phyloP scores from a whole-genome alignment of 2,329 filamentous ascomycete species.

The Cephalotrichum gorgonifer region DNA sequence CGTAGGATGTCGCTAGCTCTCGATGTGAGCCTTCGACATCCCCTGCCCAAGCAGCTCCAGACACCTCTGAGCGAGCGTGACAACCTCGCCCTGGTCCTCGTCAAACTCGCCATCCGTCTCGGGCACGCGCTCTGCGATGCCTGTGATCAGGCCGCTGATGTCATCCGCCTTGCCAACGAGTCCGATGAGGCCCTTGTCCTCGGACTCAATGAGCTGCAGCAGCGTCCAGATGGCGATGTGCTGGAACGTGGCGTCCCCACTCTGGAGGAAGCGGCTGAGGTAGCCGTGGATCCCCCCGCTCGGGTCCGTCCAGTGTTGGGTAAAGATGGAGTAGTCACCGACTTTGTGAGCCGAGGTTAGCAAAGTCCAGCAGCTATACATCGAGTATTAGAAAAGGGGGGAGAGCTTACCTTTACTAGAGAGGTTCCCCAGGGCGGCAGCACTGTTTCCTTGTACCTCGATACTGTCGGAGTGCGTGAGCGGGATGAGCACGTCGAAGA shows the following conservation, averaged over 20 bases:
- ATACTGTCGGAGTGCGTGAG: slow-evolving; percentile 92
- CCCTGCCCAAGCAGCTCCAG: slow-evolving; percentile 74
- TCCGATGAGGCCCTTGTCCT: slow-evolving; percentile 79
- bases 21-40: slow-evolving; percentile 69
- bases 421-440: slow-evolving; percentile 86
- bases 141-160: slow-evolving; percentile 83
- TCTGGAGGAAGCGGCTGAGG: slow-evolving; percentile 82
- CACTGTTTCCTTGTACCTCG: slow-evolving; percentile 96
- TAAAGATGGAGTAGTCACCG: slow-evolving; percentile 92
- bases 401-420: slow-evolving; percentile 76
- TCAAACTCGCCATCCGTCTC: slow-evolving; percentile 79
- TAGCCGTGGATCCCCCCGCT: slow-evolving; percentile 95
- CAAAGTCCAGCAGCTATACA: not conserved
- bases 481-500: slow-evolving; percentile 93
- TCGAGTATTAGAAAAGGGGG: not conserved
- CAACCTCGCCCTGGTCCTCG: slow-evolving; percentile 86
- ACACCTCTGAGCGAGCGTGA: slow-evolving; percentile 81
- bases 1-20: slow-evolving; percentile 44
- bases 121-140: slow-evolving; percentile 73
- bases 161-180: slow-evolving; percentile 85
- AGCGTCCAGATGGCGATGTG: slow-evolving; percentile 99
- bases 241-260: slow-evolving; percentile 93
- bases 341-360: slow-evolving; percentile 40
- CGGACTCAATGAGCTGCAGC: slow-evolving; percentile 88
- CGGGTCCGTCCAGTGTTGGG: slow-evolving; percentile 86